phyloP scores from a whole-genome alignment of 352 stramenopile genomes.

The Globisporangium rhizosaccharum region DNA sequence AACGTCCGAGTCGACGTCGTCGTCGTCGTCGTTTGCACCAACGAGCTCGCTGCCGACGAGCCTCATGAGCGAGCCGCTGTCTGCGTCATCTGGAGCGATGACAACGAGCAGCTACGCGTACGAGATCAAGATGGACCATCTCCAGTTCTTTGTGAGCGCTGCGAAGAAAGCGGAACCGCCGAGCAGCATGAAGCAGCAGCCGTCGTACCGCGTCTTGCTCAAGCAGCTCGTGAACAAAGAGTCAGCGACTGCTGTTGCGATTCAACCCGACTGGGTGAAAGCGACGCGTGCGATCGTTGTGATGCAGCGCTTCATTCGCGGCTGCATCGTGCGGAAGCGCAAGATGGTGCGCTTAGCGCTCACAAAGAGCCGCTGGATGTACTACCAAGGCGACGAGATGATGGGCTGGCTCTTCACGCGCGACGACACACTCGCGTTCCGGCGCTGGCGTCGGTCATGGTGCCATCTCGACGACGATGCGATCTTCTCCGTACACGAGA shows the following conservation, averaged over 20 bases:
- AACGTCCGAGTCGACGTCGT: conserved; percentile 7
- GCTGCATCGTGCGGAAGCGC: conserved; percentile 57
- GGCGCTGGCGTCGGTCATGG: conserved; percentile 77
- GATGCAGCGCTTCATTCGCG: conserved; percentile 78
- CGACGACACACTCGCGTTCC: conserved; percentile 81
- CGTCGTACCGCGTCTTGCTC: conserved; percentile 65
- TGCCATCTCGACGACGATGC: conserved; percentile 72
- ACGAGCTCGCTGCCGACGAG: conserved; percentile 16
- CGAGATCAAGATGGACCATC: conserved; percentile 61
- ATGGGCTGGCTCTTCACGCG: conserved; percentile 83
- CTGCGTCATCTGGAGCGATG: background rate
- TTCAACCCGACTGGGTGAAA: conserved; percentile 62
- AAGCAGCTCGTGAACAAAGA: conserved; percentile 77
- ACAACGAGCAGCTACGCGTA: conserved; percentile 57
- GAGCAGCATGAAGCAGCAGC: conserved; percentile 28
- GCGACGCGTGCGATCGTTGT: conserved; percentile 69
- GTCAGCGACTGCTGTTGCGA: conserved; percentile 19
- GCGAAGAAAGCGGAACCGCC: conserved; percentile 25
- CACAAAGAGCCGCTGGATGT: conserved; percentile 47
- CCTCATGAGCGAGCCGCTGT: conserved; percentile 19
- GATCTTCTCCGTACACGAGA: conserved; percentile 63
- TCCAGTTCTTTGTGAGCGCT: conserved; percentile 70
- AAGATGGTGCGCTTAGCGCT: conserved; percentile 59
- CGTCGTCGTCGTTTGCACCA: conserved; percentile 8
- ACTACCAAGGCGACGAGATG: conserved; percentile 51